Conservation (phyloP, 169 alveolate species). For the Plasmodium gonderi region DNA sequence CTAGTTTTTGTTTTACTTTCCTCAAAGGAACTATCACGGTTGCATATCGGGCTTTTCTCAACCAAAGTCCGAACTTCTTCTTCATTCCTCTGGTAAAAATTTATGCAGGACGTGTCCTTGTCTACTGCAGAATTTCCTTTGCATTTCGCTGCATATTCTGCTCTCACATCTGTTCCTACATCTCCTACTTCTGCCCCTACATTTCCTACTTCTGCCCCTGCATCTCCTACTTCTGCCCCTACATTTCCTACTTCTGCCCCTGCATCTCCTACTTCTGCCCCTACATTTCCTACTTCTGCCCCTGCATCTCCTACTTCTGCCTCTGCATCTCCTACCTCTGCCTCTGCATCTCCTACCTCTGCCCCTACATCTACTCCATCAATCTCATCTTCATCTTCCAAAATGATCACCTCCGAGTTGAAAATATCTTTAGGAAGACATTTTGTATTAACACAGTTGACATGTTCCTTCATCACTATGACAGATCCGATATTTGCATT, state of each 20-base stretch:
- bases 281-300: not conserved
- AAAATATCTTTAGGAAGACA: not conserved
- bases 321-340: not conserved
- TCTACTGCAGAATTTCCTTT: not conserved
- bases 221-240: not conserved
- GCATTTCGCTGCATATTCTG: not conserved
- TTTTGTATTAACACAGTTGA: not conserved
- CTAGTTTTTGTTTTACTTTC: not conserved
- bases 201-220: not conserved
- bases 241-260: not conserved
- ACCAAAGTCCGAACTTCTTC: not conserved
- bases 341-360: not conserved
- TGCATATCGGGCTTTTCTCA: too few species aligned
- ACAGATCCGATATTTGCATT: not conserved
- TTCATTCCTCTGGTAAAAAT: not conserved
- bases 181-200: not conserved
- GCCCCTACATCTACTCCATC: not conserved
- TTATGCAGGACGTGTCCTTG: not conserved
- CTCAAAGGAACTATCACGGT: too few species aligned
- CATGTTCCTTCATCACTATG: not conserved
- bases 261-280: not conserved
- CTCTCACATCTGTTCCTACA: not conserved
- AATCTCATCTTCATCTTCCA: constrained; percentile 1
- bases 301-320: too few species aligned
- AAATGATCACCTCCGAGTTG: not conserved